These are phyloP conservation scores for Vararia minispora DNA, from an alignment of 768 basidiomycete genomes.

Conservation along the genomic window DNA sequence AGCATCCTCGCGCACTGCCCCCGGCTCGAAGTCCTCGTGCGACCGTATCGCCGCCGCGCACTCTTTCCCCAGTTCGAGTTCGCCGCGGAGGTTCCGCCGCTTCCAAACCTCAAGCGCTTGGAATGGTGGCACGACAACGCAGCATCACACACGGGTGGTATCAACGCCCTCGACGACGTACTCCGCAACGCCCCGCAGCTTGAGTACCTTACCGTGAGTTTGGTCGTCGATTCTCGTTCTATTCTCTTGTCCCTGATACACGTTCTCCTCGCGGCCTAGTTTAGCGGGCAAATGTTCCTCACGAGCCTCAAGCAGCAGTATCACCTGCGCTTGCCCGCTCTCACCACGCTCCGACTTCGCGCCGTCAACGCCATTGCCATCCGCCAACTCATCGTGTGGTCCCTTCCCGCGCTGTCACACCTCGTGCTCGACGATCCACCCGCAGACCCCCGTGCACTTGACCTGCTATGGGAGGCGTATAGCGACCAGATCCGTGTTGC, in stretches of 20 bases:
- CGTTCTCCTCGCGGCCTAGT: too few species aligned
- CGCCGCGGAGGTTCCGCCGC: background rate
- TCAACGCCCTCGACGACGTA: constrained; percentile 9
- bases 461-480: constrained; percentile 5
- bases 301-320: background rate
- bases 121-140: constrained; percentile 8
- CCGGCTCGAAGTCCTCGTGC: constrained; percentile 11
- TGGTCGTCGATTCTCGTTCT: too few species aligned
- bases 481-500: constrained; percentile 2
- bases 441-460: background rate
- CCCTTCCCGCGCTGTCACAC: constrained; percentile 7
- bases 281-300: constrained; percentile 6
- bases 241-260: too few species aligned
- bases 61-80: constrained; percentile 8
- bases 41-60: background rate
- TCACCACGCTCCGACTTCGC: constrained; percentile 5
- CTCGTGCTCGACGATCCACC: constrained; percentile 2
- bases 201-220: constrained; percentile 1
- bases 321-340: background rate
- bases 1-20: constrained; percentile 6
- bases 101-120: constrained; percentile 8
- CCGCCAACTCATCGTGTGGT: constrained; percentile 8
- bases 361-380: constrained; percentile 3
- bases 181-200: constrained; percentile 2
- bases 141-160: constrained; percentile 9